Conservation (phyloP, 2,329 filamentous ascomycete species). For the Neospermospora avenae region DNA sequence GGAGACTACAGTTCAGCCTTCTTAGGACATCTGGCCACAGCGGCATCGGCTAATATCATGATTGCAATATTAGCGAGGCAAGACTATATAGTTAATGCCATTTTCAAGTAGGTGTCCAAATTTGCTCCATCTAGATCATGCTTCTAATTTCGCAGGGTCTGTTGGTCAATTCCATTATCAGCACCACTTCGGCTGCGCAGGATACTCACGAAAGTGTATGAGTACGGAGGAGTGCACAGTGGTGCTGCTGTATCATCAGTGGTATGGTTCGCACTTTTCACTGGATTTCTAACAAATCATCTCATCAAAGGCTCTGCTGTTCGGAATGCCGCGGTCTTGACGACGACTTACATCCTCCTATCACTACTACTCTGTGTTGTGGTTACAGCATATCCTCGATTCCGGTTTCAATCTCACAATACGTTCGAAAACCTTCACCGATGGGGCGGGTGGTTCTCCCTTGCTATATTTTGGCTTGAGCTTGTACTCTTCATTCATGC, state of each 20-base stretch:
- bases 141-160: slow-evolving; percentile 28
- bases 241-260: slow-evolving; percentile 46
- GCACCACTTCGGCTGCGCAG: slow-evolving; percentile 46
- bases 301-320: slow-evolving; percentile 4
- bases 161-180: slow-evolving; percentile 44
- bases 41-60: slow-evolving; percentile 42
- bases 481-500: slow-evolving; percentile 38
- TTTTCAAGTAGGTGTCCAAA: slow-evolving; percentile 38
- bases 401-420: slow-evolving; percentile 50
- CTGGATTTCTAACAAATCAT: slow-evolving; percentile 25
- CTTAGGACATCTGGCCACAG: slow-evolving; percentile 19
- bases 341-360: slow-evolving; percentile 35
- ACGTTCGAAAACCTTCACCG: slow-evolving; percentile 54
- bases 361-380: slow-evolving; percentile 45
- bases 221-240: slow-evolving; percentile 51
- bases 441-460: slow-evolving; percentile 51
- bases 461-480: slow-evolving; percentile 50
- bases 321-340: slow-evolving; percentile 12
- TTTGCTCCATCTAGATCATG: background rate
- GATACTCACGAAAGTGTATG: slow-evolving; percentile 47
- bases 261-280: slow-evolving; percentile 45
- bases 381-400: slow-evolving; percentile 46
- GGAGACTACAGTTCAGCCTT: background rate
- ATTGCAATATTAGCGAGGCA: slow-evolving; percentile 49
- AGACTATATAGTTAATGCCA: slow-evolving; percentile 49